phyloP scores from a whole-genome alignment of 495 filamentous ascomycete species.

The Penicillium herquei region DNA sequence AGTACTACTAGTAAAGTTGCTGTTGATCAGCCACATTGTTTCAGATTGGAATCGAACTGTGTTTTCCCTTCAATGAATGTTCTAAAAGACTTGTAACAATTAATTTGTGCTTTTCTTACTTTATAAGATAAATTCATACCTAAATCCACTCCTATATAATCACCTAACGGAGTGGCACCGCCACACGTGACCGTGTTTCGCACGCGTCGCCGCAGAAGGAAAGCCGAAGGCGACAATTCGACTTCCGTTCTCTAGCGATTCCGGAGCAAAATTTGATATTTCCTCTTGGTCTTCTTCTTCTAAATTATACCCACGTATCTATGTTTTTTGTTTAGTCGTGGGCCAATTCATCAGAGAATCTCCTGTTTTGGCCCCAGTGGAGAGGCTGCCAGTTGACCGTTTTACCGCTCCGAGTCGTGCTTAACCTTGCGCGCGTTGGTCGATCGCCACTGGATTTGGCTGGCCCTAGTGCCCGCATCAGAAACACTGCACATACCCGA shows the following conservation, averaged over 20 bases:
- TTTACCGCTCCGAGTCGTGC: constrained; percentile 28
- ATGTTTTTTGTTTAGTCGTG: not conserved
- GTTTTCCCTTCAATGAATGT: too few relatives aligned
- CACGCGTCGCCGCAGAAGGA: constrained; percentile 34
- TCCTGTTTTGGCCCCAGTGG: not conserved
- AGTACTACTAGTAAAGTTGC: not conserved
- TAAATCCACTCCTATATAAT: not conserved
- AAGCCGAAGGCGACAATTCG: constrained; percentile 16
- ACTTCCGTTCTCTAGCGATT: constrained; percentile 7
- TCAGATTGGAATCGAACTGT: too few relatives aligned
- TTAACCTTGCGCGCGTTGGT: constrained; percentile 28
- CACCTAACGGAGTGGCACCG: constrained; percentile 4
- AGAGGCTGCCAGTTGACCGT: constrained; percentile 14
- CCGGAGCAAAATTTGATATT: constrained; percentile 6
- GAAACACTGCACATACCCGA: constrained; percentile 11
- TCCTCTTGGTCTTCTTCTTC: constrained; percentile 5
- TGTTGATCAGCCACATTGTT: not conserved
- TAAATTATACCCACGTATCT: not conserved
- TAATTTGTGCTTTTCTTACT: too few relatives aligned
- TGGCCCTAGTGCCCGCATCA: constrained; percentile 12
- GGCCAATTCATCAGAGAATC: not conserved
- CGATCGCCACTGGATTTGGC: constrained; percentile 28
- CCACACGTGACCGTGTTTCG: constrained; percentile 40
- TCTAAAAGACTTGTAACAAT: too few relatives aligned
- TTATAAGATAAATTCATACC: too few relatives aligned